A percentile compares a stretch with the other conserved stretches of the same genome.
Evolutionary conservation across 768 basidiomycete genomes (phyloP).

Genomic region (Rhizopogon vinicolor): DNA sequence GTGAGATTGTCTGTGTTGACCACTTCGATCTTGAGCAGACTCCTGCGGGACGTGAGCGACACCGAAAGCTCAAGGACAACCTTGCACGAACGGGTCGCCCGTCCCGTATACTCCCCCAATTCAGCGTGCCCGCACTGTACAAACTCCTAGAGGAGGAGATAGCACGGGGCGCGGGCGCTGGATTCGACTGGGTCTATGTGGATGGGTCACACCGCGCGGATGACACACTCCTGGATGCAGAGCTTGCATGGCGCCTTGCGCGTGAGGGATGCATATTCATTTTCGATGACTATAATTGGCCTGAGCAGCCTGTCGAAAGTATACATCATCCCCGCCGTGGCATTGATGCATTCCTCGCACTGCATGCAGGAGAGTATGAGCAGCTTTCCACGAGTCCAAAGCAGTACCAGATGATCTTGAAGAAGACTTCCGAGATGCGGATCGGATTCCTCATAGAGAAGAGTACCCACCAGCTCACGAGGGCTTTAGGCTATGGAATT

Average conservation of each 20-base stretch:
- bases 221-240: conserved; percentile 58
- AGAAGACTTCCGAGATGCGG: conserved; percentile 46
- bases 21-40: conserved; percentile 54
- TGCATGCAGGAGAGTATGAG: conserved; percentile 47
- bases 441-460: conserved; percentile 35
- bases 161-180: conserved; percentile 21
- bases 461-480: conserved; percentile 1
- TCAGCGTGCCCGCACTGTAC: conserved; percentile 50
- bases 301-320: conserved; percentile 41
- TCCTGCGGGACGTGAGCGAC: conserved; percentile 41
- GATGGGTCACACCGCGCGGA: conserved; percentile 58
- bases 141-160: conserved; percentile 44
- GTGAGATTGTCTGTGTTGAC: conserved; percentile 51
- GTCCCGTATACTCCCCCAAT: conserved; percentile 43
- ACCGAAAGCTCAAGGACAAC: conserved; percentile 42
- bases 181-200: conserved; percentile 57
- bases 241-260: conserved; percentile 53
- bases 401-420: conserved; percentile 49
- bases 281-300: conserved; percentile 58
- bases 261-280: conserved; percentile 46
- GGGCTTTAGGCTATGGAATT: conserved; percentile 39
- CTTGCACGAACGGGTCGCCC: conserved; percentile 38
- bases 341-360: conserved; percentile 48
- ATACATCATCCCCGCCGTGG: conserved; percentile 52
- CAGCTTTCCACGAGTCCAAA: conserved; percentile 29